These are phyloP conservation scores for Infundibulicybe gibba DNA, from an alignment of 768 basidiomycete genomes.

Conservation along the genomic window DNA sequence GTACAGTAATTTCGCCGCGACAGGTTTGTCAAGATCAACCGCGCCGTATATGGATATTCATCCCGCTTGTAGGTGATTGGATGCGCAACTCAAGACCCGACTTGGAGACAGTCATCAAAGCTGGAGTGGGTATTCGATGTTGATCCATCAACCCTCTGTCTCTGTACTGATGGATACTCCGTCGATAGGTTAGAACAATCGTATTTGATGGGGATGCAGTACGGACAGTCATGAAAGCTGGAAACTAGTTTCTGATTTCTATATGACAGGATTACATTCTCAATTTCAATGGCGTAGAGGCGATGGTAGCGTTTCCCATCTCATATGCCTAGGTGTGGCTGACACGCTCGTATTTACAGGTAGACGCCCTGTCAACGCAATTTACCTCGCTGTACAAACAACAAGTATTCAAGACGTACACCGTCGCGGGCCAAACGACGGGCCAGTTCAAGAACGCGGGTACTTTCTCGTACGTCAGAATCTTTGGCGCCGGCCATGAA, in stretches of 20 bases:
- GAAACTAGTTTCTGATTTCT: neutral
- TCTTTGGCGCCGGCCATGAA: no score
- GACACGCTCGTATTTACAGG: slow-evolving; percentile 13
- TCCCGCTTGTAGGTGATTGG: slow-evolving; percentile 45
- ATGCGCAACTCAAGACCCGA: slow-evolving; percentile 48
- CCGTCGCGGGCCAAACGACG: slow-evolving; percentile 1
- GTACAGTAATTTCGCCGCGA: slow-evolving; percentile 45
- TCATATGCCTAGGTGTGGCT: neutral
- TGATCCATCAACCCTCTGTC: neutral
- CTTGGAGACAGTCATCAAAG: slow-evolving; percentile 55
- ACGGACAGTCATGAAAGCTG: slow-evolving; percentile 10
- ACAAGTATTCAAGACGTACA: slow-evolving; percentile 44
- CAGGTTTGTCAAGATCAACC: slow-evolving; percentile 25
- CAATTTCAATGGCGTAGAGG: slow-evolving; percentile 54
- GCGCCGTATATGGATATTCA: slow-evolving; percentile 2
- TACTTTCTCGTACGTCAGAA: no score
- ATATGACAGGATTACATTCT: slow-evolving; percentile 42
- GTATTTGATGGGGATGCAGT: slow-evolving; percentile 58
- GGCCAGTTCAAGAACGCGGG: no score
- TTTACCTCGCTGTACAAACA: slow-evolving; percentile 37
- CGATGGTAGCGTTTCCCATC: slow-evolving; percentile 36
- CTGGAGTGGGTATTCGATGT: slow-evolving; percentile 35
- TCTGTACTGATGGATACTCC: neutral
- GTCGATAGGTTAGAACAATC: slow-evolving; percentile 35
- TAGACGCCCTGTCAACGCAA: slow-evolving; percentile 42